Conservation (phyloP, 305 asterid species). For the Fraxinus floribunda region DNA sequence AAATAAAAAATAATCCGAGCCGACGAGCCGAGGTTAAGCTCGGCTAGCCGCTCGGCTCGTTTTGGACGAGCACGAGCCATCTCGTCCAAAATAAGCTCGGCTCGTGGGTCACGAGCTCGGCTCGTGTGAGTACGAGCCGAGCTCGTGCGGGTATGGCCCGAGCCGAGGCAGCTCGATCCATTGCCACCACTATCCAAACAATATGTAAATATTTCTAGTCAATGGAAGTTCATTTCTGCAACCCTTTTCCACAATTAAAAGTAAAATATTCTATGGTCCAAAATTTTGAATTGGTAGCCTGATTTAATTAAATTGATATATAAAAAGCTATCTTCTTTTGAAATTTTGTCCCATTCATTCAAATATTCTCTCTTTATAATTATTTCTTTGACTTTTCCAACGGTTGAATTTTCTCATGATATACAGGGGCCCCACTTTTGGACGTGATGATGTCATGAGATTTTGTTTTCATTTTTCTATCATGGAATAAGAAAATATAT, state of each 20-base stretch:
- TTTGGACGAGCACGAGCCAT: too few relatives aligned
- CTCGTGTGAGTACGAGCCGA: too few relatives aligned
- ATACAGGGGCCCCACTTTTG: not conserved
- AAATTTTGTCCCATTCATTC: not conserved
- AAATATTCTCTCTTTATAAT: not conserved
- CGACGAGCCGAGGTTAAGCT: too few relatives aligned
- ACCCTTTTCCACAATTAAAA: not conserved
- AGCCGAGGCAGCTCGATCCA: too few relatives aligned
- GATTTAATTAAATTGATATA: not conserved
- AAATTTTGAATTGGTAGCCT: not conserved
- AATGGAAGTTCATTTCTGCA: not conserved
- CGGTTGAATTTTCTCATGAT: not conserved
- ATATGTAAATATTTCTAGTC: not conserved
- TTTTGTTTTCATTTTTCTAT: not conserved
- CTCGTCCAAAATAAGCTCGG: too few relatives aligned
- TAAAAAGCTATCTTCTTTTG: not conserved
- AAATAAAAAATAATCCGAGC: too few relatives aligned
- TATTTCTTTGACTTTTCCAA: not conserved
- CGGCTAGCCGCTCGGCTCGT: too few relatives aligned
- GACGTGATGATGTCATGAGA: not conserved
- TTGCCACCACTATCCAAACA: too few relatives aligned
- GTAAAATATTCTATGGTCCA: not conserved
- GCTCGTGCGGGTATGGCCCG: too few relatives aligned
- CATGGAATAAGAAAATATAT: not conserved
- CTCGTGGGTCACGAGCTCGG: too few relatives aligned